Evolutionary conservation across 1,284 basidiomycete genomes (phyloP).

Genomic region (Athelia psychrophila): DNA sequence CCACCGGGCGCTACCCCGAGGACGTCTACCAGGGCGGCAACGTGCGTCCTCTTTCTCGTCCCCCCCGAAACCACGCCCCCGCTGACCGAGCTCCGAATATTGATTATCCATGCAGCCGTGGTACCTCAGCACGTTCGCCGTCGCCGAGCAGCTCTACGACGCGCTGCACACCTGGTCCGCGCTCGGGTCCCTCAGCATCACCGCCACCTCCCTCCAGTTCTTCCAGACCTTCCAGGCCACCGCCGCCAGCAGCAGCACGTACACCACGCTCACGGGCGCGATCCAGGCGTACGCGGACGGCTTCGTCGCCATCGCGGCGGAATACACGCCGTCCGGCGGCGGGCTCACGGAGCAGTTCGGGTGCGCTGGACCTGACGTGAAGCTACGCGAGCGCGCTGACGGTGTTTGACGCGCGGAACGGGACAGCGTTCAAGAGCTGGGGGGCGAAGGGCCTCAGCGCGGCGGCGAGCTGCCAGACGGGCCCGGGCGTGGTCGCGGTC

Average conservation of each 20-base stretch:
- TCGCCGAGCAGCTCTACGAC: conserved; percentile 68
- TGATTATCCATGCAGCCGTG: too few relatives aligned
- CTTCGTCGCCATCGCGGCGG: conserved; percentile 50
- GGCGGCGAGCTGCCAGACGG: conserved; percentile 26
- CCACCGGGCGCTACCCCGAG: conserved; percentile 56
- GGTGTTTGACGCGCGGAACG: conserved; percentile 46
- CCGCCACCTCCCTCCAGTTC: conserved; percentile 57
- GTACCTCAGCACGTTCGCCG: conserved; percentile 65
- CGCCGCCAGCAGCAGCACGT: conserved; percentile 41
- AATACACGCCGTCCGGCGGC: conserved; percentile 55
- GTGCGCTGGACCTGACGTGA: conserved; percentile 63
- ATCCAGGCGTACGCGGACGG: conserved; percentile 56
- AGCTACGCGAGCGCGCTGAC: conserved; percentile 61
- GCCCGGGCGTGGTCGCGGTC: conserved; percentile 42
- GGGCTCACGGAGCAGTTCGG: conserved; percentile 57
- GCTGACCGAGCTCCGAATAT: not conserved
- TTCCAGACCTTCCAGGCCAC: conserved; percentile 52
- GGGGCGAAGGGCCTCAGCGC: conserved; percentile 56
- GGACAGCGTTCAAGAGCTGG: conserved; percentile 51
- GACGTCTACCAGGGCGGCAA: conserved; percentile 53
- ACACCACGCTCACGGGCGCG: conserved; percentile 41
- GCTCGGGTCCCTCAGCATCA: conserved; percentile 47
- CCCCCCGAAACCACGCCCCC: not conserved
- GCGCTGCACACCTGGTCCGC: conserved; percentile 58
- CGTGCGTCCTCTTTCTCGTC: conserved; percentile 21